Conservation (phyloP, 176 grass and related monocot genomes). For the Sorghum bicolor region DNA sequence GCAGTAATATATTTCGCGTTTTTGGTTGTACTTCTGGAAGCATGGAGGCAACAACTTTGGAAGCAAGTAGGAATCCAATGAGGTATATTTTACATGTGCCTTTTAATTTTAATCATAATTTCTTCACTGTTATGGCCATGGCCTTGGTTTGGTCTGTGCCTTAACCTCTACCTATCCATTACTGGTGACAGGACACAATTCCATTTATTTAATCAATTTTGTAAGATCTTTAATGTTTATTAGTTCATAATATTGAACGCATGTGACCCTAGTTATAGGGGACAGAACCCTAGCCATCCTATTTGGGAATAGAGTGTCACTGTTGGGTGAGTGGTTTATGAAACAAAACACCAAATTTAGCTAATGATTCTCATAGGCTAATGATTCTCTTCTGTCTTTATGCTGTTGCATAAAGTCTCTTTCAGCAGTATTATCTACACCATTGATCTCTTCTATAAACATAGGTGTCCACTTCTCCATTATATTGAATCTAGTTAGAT, state of each 20-base stretch:
- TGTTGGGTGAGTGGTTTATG: neutral
- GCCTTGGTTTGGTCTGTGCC: neutral
- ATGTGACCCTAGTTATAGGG: neutral
- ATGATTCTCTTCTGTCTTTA: neutral
- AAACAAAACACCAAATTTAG: neutral
- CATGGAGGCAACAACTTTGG: slow-evolving; percentile 71
- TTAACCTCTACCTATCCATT: neutral
- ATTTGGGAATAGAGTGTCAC: neutral
- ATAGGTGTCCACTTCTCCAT: neutral
- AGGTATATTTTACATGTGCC: slow-evolving; percentile 51
- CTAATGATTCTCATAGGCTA: neutral
- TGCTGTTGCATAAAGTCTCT: neutral
- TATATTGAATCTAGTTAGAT: neutral
- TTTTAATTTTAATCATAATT: neutral
- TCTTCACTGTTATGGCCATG: neutral
- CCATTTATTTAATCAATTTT: neutral
- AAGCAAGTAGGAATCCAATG: slow-evolving; percentile 91
- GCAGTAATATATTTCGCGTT: slow-evolving; percentile 88
- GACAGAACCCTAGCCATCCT: neutral
- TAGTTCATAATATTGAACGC: neutral
- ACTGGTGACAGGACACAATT: neutral
- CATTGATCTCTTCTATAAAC: neutral
- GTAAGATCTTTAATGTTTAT: neutral
- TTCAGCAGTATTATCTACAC: neutral
- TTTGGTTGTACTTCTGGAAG: slow-evolving; percentile 74